These are phyloP conservation scores for Kwoniella sp. DNA, from an alignment of 768 basidiomycete species.

Conservation along the genomic window DNA sequence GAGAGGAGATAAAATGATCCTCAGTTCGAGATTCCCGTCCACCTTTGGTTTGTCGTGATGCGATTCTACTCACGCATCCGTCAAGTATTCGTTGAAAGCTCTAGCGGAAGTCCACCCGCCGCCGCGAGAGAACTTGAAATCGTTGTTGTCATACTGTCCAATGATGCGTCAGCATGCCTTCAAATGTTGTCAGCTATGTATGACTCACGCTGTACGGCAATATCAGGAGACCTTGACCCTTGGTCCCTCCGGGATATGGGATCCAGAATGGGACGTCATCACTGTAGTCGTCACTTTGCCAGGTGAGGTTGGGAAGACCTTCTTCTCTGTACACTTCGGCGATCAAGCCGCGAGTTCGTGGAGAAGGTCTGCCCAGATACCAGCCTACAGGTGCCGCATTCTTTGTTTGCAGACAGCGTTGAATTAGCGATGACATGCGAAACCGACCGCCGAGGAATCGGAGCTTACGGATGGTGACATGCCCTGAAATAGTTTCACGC, in stretches of 20 bases:
- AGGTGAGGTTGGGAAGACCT: slow-evolving; percentile 37
- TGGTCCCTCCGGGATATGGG: slow-evolving; percentile 20
- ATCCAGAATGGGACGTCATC: slow-evolving; percentile 49
- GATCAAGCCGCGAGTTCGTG: slow-evolving; percentile 39
- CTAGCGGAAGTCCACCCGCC: neutral
- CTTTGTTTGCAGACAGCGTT: slow-evolving; percentile 20
- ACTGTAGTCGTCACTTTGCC: slow-evolving; percentile 36
- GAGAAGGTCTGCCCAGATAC: slow-evolving; percentile 48
- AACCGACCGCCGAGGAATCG: no score
- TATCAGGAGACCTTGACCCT: slow-evolving; percentile 33
- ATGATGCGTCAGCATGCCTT: no score
- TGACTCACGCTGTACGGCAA: slow-evolving; percentile 31
- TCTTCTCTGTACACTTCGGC: slow-evolving; percentile 42
- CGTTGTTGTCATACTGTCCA: slow-evolving; percentile 3
- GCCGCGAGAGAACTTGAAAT: neutral
- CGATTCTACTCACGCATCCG: neutral
- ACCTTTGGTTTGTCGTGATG: neutral
- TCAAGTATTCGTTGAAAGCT: neutral
- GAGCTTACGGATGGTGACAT: slow-evolving; percentile 26
- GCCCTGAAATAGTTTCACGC: neutral
- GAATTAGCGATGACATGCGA: neutral
- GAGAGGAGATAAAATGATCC: neutral
- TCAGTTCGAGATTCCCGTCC: no score
- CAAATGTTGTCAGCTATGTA: no score
- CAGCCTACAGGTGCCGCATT: slow-evolving; percentile 25